Evolutionary conservation across 108 stramenopile species (phyloP), one percentile per base, ranked within the genome.

Genomic region (Pseudonitzschia delicatissima): DNA sequence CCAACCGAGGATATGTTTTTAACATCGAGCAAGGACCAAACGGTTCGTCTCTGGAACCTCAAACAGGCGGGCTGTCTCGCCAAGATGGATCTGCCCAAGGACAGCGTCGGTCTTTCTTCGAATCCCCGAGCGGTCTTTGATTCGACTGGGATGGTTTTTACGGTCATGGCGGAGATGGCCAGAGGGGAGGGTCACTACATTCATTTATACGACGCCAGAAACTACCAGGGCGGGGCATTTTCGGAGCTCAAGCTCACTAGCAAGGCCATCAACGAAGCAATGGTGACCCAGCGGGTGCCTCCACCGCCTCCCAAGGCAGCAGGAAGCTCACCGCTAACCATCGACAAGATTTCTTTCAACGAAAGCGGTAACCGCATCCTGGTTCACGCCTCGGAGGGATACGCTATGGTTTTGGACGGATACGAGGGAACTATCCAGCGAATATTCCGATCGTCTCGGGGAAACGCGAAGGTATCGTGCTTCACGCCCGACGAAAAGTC

Each of bases 1-100:
- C 93, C 93, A 7, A 74, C 81, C 37, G 83, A 94, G 65, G 93
- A 94, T 64, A 81, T 70, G 26, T 94, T 94, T 64, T 60, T 94
- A 9, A 85, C 79, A 35, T 82, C 82, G 15, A 77, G 76, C 45
- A 62, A 62, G 31, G 89, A 91, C 65, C 48, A 83, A 32, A 91
- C 89, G 33, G 87, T 94, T 1, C 80, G 87, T 35, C 57, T 93
- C 28, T 93, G 92, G 92, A 79, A 82, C 62, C 39, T 80, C 25
- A 76, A 87, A 55, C 73, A 81, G 48, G 72, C 89, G 0, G 92
- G 87, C 9, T 82, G 77, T 57, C 7, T 90, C 18, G 86, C 76
- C 7, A 67, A 89, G 71, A 59, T 87, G 72, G 82, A 85, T 40
- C 44, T 89, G 18, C 92, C 92, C 17, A 12, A 25, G 7, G 25